Conservation (phyloP, 163 green algal genomes). For the Prototheca stagnorum region DNA sequence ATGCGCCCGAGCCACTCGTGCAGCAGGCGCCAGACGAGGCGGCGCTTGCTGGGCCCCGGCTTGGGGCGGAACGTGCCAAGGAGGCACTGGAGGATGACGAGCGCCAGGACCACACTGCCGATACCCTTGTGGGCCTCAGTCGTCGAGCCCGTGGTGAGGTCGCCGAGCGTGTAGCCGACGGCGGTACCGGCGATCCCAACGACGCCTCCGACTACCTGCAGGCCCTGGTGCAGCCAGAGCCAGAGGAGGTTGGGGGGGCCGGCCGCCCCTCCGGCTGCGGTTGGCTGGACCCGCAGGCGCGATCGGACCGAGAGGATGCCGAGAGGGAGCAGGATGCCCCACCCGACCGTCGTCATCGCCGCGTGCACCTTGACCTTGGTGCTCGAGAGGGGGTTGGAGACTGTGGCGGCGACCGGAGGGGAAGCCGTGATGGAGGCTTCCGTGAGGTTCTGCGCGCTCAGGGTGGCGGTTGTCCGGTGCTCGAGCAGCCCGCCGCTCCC, state of each 20-base stretch:
- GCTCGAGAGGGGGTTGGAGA: not conserved
- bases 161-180: conserved; percentile 2
- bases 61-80: not conserved
- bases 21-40: conserved; percentile 2
- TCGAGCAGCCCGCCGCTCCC: not conserved
- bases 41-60: not conserved
- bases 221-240: conserved; percentile 24
- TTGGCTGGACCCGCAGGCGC: conserved; percentile 1
- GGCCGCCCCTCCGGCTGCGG: too few relatives aligned
- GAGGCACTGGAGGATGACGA: not conserved
- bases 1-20: conserved; percentile 14
- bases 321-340: conserved; percentile 25
- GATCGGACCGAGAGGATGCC: conserved; percentile 19
- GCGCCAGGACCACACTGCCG: conserved; percentile 3
- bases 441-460: too few relatives aligned
- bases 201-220: conserved; percentile 12
- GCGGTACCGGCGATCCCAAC: conserved; percentile 1
- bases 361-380: conserved; percentile 11
- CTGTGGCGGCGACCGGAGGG: not conserved
- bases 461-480: too few relatives aligned
- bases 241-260: too few relatives aligned
- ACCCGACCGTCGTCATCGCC: conserved; percentile 27
- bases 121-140: conserved; percentile 8
- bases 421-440: not conserved
- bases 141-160: not conserved